Percentiles rank a stretch among this genome's conserved stretches.
Evolutionary conservation across 169 alveolate species (phyloP).

Genomic region (Fabrea salina): DNA sequence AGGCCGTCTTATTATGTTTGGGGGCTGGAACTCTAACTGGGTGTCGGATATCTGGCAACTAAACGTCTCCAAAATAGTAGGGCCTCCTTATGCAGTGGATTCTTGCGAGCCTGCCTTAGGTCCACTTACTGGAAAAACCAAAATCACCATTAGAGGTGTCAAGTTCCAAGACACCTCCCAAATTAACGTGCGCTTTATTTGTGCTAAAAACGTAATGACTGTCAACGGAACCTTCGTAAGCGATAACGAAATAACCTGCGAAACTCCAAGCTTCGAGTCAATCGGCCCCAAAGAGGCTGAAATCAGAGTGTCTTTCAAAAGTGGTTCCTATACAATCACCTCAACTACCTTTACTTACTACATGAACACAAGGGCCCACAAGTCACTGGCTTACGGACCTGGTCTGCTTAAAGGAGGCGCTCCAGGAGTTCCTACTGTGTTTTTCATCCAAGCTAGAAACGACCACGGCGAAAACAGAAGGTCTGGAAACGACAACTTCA

Average conservation of each 20-base stretch:
- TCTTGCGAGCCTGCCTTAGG: constrained; percentile 88
- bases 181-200: constrained; percentile 83
- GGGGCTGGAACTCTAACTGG: constrained; percentile 95
- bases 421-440: constrained; percentile 77
- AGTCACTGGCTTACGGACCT: constrained; percentile 93
- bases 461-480: constrained; percentile 87
- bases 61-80: constrained; percentile 89
- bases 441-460: constrained; percentile 89
- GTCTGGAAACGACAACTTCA: constrained; percentile 91
- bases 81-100: constrained; percentile 93
- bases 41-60: constrained; percentile 86
- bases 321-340: constrained; percentile 88
- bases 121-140: constrained; percentile 89
- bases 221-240: constrained; percentile 82
- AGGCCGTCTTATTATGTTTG: constrained; percentile 84
- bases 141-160: constrained; percentile 80
- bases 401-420: constrained; percentile 87
- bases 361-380: constrained; percentile 89
- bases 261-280: constrained; percentile 85
- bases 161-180: constrained; percentile 79
- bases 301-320: constrained; percentile 86
- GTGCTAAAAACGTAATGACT: constrained; percentile 80
- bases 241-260: constrained; percentile 82
- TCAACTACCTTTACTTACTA: constrained; percentile 80
- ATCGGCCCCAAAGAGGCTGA: constrained; percentile 91